Percentiles rank a stretch among this genome's conserved stretches.
These are phyloP conservation scores for Leucocoprinus birnbaumii DNA, from an alignment of 768 basidiomycete species.

Conservation along the genomic window DNA sequence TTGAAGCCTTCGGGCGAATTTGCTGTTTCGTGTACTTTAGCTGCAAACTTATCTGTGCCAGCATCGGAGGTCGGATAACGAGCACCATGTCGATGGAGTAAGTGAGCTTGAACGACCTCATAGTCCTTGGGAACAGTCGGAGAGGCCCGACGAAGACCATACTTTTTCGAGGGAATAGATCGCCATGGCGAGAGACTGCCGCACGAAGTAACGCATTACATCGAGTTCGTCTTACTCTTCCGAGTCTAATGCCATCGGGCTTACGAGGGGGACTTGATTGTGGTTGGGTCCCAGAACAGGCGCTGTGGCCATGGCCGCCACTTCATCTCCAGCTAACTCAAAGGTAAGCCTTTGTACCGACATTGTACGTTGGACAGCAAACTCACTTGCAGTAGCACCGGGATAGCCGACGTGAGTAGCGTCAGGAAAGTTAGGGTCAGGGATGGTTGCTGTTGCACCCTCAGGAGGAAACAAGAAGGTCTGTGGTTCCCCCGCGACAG, in stretches of 20 bases:
- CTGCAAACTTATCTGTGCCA: conserved; percentile 42
- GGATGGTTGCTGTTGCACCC: conserved; percentile 30
- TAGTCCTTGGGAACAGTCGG: conserved; percentile 45
- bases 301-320: conserved; percentile 38
- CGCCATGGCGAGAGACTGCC: conserved; percentile 51
- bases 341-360: too few species aligned
- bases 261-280: conserved; percentile 39
- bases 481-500: conserved; percentile 39
- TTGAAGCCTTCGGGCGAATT: conserved; percentile 35
- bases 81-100: conserved; percentile 71
- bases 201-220: conserved; percentile 40
- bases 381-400: conserved; percentile 46
- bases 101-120: conserved; percentile 45
- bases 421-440: conserved; percentile 39
- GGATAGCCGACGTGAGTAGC: conserved; percentile 39
- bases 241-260: conserved; percentile 28
- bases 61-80: conserved; percentile 51
- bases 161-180: conserved; percentile 37
- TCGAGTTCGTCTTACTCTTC: conserved; percentile 34
- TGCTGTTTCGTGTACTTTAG: conserved; percentile 47
- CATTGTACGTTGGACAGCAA: too few species aligned
- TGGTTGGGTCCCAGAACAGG: conserved; percentile 33
- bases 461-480: conserved; percentile 41
- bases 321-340: conserved; percentile 42
- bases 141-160: conserved; percentile 45